Evolutionary conservation across 192 early-diverging fungal species (phyloP).

Genomic region (Rhizophlyctis rosea): DNA sequence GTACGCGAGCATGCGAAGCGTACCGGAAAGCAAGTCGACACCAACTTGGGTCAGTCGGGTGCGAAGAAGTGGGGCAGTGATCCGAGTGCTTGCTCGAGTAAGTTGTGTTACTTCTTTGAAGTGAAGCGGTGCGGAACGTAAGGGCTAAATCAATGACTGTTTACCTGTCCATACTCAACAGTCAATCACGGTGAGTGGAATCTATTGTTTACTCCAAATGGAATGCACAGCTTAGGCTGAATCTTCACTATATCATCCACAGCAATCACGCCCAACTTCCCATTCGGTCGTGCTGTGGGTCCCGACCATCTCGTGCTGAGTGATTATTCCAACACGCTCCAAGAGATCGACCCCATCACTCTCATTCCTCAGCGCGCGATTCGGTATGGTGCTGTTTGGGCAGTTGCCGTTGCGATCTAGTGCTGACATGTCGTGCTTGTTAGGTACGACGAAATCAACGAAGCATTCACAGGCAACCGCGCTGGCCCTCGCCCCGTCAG

Average conservation of each 20-base stretch:
- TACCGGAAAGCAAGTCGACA: not conserved
- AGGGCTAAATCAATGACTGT: not conserved
- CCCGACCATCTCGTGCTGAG: constrained; percentile 14
- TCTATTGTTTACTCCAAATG: not conserved
- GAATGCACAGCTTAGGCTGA: too few relatives aligned
- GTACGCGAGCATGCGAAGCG: constrained; percentile 10
- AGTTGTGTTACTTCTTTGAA: not conserved
- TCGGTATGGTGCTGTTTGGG: too few relatives aligned
- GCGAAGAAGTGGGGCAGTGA: constrained; percentile 14
- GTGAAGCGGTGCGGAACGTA: not conserved
- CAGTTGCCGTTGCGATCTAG: too few relatives aligned
- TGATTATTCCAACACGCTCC: constrained; percentile 12
- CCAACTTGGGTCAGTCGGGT: constrained; percentile 9
- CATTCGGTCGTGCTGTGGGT: constrained; percentile 4
- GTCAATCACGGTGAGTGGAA: not conserved
- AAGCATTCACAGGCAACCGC: constrained; percentile 17
- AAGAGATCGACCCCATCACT: constrained; percentile 33
- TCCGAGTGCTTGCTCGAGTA: constrained; percentile 17
- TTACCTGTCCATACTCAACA: not conserved
- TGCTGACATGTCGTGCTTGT: too few relatives aligned
- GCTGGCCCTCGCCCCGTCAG: not conserved
- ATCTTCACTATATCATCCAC: not conserved
- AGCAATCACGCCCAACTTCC: constrained; percentile 28
- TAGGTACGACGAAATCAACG: constrained; percentile 26
- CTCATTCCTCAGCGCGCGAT: constrained; percentile 26